phyloP scores from a whole-genome alignment of 768 basidiomycete genomes.

The Agrocybe praecox region DNA sequence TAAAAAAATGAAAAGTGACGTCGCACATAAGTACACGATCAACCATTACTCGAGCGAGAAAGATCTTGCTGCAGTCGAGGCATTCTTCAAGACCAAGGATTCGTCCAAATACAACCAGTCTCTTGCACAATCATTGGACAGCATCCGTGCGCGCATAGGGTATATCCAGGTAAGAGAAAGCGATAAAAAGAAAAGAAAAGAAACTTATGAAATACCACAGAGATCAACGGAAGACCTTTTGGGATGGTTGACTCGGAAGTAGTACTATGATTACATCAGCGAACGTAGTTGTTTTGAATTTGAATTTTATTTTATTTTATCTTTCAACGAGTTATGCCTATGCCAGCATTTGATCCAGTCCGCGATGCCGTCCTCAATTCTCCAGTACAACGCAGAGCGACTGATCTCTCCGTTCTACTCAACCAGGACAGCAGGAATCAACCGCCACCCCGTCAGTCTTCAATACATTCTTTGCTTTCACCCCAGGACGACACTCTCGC shows the following conservation, averaged over 20 bases:
- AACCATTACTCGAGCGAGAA: constrained; percentile 60
- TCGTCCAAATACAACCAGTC: constrained; percentile 67
- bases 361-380: constrained; percentile 86
- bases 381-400: constrained; percentile 68
- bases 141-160: constrained; percentile 57
- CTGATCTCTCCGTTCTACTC: constrained; percentile 76
- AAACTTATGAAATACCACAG: constrained; percentile 29
- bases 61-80: constrained; percentile 63
- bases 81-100: constrained; percentile 82
- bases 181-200: neutral
- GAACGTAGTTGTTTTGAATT: constrained; percentile 2
- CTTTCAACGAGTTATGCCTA: constrained; percentile 10
- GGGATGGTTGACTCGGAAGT: constrained; percentile 44
- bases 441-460: constrained; percentile 23
- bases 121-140: constrained; percentile 70
- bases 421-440: constrained; percentile 40
- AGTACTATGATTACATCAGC: constrained; percentile 28
- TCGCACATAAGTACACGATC: constrained; percentile 31
- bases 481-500: constrained; percentile 24
- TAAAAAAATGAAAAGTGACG: neutral
- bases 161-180: constrained; percentile 58
- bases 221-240: constrained; percentile 60
- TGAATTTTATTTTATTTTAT: neutral
- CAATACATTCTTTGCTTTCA: constrained; percentile 29
- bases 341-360: constrained; percentile 83